phyloP scores from a whole-genome alignment of 2,329 filamentous ascomycete genomes.

The Raffaelea albimanens region DNA sequence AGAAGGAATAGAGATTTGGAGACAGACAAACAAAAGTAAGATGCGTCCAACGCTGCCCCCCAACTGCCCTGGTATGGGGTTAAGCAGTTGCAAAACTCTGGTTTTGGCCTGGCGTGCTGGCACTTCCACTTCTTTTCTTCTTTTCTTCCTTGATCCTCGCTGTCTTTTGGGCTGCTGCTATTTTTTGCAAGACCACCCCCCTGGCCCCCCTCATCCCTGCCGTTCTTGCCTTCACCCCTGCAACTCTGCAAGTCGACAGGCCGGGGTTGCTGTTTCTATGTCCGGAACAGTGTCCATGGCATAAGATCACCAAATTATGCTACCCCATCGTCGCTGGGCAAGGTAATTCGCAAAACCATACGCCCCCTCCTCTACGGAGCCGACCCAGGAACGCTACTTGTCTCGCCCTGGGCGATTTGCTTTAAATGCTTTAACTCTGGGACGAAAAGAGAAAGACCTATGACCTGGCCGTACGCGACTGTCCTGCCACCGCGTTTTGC shows the following conservation, averaged over 20 bases:
- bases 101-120: not conserved
- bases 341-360: slow-evolving; percentile 32
- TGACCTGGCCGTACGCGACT: slow-evolving; percentile 16
- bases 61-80: not conserved
- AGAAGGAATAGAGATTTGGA: not conserved
- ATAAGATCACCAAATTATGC: slow-evolving; percentile 53
- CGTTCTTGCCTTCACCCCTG: not conserved
- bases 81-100: not conserved
- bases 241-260: not conserved
- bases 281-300: slow-evolving; percentile 40
- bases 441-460: slow-evolving; percentile 23
- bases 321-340: slow-evolving; percentile 37
- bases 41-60: no score
- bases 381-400: slow-evolving; percentile 32
- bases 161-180: not conserved
- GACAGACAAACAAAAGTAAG: not conserved
- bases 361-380: not conserved
- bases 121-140: not conserved
- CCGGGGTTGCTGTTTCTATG: slow-evolving; percentile 33
- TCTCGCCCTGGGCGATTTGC: slow-evolving; percentile 39
- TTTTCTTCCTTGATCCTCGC: not conserved
- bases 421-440: slow-evolving; percentile 36
- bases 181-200: not conserved
- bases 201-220: not conserved
- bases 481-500: not conserved